Conservation (phyloP, 139 green algal species). For the Tetradesmus obliquus region DNA sequence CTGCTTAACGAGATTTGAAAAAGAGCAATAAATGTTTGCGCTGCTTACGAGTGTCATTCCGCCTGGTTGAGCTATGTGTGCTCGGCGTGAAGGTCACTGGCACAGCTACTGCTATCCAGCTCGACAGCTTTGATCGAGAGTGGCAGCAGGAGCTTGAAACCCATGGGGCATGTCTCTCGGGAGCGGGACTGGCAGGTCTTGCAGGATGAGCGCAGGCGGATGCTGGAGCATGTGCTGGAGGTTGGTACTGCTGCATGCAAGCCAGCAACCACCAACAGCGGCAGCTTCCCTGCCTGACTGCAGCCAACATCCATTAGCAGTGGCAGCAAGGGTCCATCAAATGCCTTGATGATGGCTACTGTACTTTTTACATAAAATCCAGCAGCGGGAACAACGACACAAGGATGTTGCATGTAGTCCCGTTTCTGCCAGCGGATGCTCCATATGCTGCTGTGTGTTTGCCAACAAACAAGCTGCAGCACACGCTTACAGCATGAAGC, state of each 20-base stretch:
- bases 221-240: slow-evolving; percentile 41
- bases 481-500: no score
- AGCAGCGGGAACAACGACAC: background rate
- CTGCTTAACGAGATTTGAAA: background rate
- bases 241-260: slow-evolving; percentile 22
- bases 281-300: background rate
- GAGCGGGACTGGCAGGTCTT: background rate
- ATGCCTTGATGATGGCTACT: no score
- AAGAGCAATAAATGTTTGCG: background rate
- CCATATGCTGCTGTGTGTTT: no score
- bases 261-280: background rate
- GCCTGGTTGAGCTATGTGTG: background rate
- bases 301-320: background rate
- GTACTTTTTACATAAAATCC: no score
- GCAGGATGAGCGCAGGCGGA: background rate
- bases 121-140: background rate
- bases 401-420: background rate
- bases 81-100: background rate
- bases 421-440: background rate
- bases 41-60: no score
- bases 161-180: background rate
- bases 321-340: no score
- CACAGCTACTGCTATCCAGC: background rate
- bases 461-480: no score
- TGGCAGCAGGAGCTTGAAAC: background rate